Percentiles rank a stretch among this genome's conserved stretches.
Conservation (phyloP, 768 basidiomycete species). For the Chalciporus pseudorubinellus region DNA sequence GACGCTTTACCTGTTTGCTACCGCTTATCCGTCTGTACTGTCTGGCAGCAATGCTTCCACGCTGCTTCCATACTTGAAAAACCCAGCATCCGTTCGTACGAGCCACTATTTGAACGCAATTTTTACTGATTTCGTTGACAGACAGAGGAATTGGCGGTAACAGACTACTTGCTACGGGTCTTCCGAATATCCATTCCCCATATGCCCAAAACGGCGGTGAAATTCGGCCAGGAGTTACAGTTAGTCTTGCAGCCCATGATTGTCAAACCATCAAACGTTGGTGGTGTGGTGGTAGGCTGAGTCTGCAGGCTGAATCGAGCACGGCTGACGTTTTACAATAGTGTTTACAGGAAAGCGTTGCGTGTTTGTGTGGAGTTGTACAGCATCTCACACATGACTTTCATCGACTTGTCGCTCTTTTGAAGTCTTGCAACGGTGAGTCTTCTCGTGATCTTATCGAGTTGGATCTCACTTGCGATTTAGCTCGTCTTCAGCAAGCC, state of each 20-base stretch:
- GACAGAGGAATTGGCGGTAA: constrained; percentile 80
- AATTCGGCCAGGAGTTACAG: constrained; percentile 87
- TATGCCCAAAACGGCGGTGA: constrained; percentile 86
- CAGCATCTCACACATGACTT: constrained; percentile 87
- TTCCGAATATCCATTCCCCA: constrained; percentile 82
- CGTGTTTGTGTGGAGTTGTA: constrained; percentile 86
- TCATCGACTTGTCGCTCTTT: constrained; percentile 65
- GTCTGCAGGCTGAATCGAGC: neutral
- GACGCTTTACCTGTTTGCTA: constrained; percentile 79
- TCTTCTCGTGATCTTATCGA: neutral
- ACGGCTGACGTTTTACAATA: constrained; percentile 28
- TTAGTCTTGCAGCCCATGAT: constrained; percentile 86
- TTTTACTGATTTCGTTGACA: constrained; percentile 29
- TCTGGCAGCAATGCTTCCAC: constrained; percentile 81
- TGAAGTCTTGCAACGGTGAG: constrained; percentile 83
- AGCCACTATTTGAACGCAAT: neutral
- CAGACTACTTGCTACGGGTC: constrained; percentile 85
- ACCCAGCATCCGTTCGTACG: constrained; percentile 65
- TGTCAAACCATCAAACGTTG: constrained; percentile 70
- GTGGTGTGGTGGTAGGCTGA: constrained; percentile 58
- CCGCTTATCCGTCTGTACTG: constrained; percentile 82
- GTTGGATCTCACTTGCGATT: constrained; percentile 9
- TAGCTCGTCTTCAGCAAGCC: constrained; percentile 64
- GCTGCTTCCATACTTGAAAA: constrained; percentile 87
- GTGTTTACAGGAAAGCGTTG: constrained; percentile 89